Conservation (phyloP, 2,329 filamentous ascomycete genomes). For the Furcasterigmium sp. region DNA sequence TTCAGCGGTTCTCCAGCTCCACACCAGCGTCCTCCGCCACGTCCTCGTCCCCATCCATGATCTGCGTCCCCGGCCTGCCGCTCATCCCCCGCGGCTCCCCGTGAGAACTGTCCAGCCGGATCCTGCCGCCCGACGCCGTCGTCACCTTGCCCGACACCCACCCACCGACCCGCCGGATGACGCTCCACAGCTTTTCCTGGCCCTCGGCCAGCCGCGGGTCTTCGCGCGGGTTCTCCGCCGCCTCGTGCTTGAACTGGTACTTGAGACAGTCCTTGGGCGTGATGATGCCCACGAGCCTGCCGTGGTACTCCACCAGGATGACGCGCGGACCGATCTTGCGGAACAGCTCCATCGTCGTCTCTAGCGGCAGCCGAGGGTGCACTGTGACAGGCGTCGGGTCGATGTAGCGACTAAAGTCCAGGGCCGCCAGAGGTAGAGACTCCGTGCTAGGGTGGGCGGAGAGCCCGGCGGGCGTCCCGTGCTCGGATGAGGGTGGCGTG, state of each 20-base stretch:
- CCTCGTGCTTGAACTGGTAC: slow-evolving; percentile 95
- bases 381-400: slow-evolving; percentile 86
- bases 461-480: slow-evolving; percentile 4
- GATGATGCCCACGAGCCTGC: slow-evolving; percentile 75
- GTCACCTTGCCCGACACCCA: slow-evolving; percentile 57
- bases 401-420: slow-evolving; percentile 84
- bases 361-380: slow-evolving; percentile 83
- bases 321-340: slow-evolving; percentile 95
- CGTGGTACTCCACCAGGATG: slow-evolving; percentile 87
- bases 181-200: slow-evolving; percentile 61
- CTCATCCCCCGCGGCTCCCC: slow-evolving; percentile 30
- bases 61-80: slow-evolving; percentile 20
- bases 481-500: slow-evolving; percentile 26
- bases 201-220: slow-evolving; percentile 49
- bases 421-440: slow-evolving; percentile 48
- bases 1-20: slow-evolving; percentile 34
- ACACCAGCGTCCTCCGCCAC: slow-evolving; percentile 31
- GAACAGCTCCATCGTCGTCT: slow-evolving; percentile 98
- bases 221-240: slow-evolving; percentile 66
- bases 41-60: slow-evolving; percentile 37
- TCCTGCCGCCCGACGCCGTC: slow-evolving; percentile 49
- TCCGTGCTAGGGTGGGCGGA: slow-evolving; percentile 30
- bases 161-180: slow-evolving; percentile 44
- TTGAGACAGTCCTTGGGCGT: slow-evolving; percentile 97
- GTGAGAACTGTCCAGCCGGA: slow-evolving; percentile 40